Evolutionary conservation across 2,329 filamentous ascomycete species (phyloP), one percentile per base, ranked within the genome.

Genomic region (Aspergillus tanneri): DNA sequence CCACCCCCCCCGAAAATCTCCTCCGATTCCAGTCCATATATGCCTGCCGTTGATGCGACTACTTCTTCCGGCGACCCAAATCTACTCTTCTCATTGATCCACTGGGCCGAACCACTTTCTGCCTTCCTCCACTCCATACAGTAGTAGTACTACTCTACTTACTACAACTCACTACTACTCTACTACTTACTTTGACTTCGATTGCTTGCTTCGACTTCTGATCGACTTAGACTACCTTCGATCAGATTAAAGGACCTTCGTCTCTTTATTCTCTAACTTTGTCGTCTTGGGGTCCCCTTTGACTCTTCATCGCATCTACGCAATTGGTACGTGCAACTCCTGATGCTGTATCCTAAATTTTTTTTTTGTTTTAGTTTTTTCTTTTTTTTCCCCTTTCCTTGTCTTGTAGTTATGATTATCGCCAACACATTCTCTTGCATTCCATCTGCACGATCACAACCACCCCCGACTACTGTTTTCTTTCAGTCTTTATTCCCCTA

Each of bases 31-130:
- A 14, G 5, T n/a, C 28, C 28, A 12, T 32, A 5, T 14, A 32
- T 32, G 12, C 10, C 28, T 32, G 28, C 6, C 12, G 16, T 40
- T 25, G 24, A 14, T 40, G 14, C 38, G 24, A 41, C 42, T 52
- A 48, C 47, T 54, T 50, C 54, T 49, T 49, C 50, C 46, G 44
- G 47, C 53, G 40, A 54, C 40, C 43, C 49, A 50, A 37, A 37
- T 30, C 47, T 42, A 43, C 41, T 43, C 48, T 36, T 38, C 46
- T 47, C 38, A 43, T 43, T 36, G 46, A 46, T 53, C 50, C 50
- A 55, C 53, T 53, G 49, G 51, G 48, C 51, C 51, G 44, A 53
- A 53, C 56, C 54, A 50, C 52, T 46, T 49, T 54, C 49, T 43
- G 46, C 39, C 44, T 46, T 44, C 34, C 44, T 49, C 36, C 35